These are phyloP conservation scores for Silene latifolia DNA, from an alignment of 148 eudicot species.

Conservation along the genomic window DNA sequence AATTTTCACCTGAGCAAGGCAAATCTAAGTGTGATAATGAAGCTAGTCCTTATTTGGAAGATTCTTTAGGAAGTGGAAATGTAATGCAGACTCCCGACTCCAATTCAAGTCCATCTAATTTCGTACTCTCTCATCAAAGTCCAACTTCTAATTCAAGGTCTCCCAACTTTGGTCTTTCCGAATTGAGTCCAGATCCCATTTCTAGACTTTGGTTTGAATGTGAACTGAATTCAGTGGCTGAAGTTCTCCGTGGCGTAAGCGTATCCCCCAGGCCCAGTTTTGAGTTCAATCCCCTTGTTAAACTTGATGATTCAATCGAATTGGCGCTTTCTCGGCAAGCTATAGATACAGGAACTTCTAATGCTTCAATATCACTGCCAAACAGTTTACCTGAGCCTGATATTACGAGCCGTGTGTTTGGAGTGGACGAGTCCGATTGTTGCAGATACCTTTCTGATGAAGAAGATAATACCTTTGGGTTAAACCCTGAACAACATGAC, in stretches of 20 bases:
- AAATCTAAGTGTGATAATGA: conserved; percentile 19
- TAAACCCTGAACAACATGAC: background rate
- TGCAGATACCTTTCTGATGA: conserved; percentile 77
- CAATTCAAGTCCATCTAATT: conserved; percentile 28
- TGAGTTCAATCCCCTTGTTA: conserved; percentile 34
- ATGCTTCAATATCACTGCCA: conserved; percentile 21
- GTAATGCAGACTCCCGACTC: conserved; percentile 66
- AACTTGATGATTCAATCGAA: conserved; percentile 33
- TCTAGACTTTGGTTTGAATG: conserved; percentile 30
- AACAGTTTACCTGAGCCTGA: conserved; percentile 28
- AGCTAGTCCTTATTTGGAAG: conserved; percentile 35
- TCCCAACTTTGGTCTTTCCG: conserved; percentile 28
- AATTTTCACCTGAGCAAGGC: conserved; percentile 21
- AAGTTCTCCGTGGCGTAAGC: conserved; percentile 32
- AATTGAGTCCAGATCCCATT: conserved; percentile 27
- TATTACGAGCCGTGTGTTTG: conserved; percentile 43
- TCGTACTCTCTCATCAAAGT: conserved; percentile 27
- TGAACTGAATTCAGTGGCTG: conserved; percentile 45
- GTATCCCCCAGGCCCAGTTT: conserved; percentile 39
- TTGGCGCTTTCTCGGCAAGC: conserved; percentile 15
- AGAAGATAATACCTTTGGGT: conserved; percentile 23
- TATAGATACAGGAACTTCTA: conserved; percentile 23
- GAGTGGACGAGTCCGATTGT: conserved; percentile 63
- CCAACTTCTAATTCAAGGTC: conserved; percentile 55
- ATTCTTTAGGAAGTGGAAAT: conserved; percentile 50